Percentiles rank a stretch among this genome's conserved stretches.
Conservation (phyloP, 176 grass and related monocot species). For the Cenchrus americanus region DNA sequence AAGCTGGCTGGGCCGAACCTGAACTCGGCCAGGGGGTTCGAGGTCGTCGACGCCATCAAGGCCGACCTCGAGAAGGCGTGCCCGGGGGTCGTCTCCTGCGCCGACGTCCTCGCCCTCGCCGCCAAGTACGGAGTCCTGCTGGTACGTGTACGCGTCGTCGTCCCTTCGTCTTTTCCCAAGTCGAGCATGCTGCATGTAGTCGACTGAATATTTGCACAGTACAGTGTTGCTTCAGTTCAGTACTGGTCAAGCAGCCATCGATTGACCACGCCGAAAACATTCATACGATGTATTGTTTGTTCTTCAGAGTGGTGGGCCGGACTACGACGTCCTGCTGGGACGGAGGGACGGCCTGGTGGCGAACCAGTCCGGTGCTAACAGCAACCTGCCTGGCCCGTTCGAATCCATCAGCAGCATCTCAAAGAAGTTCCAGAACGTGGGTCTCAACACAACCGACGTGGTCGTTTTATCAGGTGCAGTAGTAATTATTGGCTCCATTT, state of each 20-base stretch:
- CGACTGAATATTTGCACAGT: background rate
- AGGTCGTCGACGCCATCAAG: constrained; percentile 79
- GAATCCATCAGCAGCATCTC: constrained; percentile 45
- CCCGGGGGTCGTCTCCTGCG: constrained; percentile 68
- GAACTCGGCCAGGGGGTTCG: constrained; percentile 75
- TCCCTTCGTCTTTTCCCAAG: background rate
- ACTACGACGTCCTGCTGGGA: constrained; percentile 58
- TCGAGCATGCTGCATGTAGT: background rate
- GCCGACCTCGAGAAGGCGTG: constrained; percentile 66
- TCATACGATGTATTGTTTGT: background rate
- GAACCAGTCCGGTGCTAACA: constrained; percentile 73
- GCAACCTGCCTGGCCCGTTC: constrained; percentile 56
- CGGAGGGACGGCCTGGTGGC: constrained; percentile 67
- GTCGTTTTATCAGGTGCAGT: constrained; percentile 63
- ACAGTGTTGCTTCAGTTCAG: background rate
- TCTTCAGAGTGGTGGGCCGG: constrained; percentile 62
- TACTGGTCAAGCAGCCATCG: background rate
- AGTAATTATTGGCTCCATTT: too few relatives aligned
- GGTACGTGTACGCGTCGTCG: constrained; percentile 5
- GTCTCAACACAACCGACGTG: constrained; percentile 67
- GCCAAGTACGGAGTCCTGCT: constrained; percentile 66
- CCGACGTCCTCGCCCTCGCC: constrained; percentile 65
- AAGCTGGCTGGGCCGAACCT: constrained; percentile 65
- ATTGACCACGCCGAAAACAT: background rate
- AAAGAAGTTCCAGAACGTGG: constrained; percentile 52